Evolutionary conservation across 768 basidiomycete genomes (phyloP).

Genomic region (Artomyces pyxidatus): DNA sequence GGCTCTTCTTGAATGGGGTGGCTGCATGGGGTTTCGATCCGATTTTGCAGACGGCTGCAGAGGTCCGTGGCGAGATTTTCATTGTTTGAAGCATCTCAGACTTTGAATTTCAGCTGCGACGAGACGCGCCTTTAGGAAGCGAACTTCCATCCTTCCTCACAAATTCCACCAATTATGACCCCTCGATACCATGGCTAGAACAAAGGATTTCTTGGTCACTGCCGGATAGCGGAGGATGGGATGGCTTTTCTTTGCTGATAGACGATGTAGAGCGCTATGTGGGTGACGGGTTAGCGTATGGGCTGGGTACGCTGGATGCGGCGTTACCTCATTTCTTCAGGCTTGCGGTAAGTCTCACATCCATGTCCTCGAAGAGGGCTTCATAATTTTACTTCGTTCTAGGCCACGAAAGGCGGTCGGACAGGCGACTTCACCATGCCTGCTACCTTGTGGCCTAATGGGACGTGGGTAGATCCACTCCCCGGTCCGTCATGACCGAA

Average conservation of each 20-base stretch:
- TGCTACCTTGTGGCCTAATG: conserved; percentile 69
- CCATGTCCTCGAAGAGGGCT: background rate
- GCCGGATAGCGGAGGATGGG: conserved; percentile 40
- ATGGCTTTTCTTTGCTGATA: conserved; percentile 71
- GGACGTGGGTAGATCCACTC: conserved; percentile 73
- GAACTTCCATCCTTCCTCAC: conserved; percentile 66
- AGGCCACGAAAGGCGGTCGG: conserved; percentile 42
- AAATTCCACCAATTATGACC: conserved; percentile 60
- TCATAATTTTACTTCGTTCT: background rate
- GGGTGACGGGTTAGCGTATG: conserved; percentile 62
- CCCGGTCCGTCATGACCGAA: conserved; percentile 61
- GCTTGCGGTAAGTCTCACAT: conserved; percentile 46
- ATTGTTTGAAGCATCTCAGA: background rate
- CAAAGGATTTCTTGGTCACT: conserved; percentile 29
- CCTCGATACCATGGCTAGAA: conserved; percentile 38
- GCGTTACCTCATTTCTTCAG: conserved; percentile 71
- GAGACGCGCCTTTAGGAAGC: conserved; percentile 65
- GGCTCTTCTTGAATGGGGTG: conserved; percentile 73
- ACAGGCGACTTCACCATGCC: conserved; percentile 77
- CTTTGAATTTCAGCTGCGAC: conserved; percentile 43
- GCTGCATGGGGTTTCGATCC: conserved; percentile 77
- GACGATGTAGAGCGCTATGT: conserved; percentile 79
- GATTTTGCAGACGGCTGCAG: conserved; percentile 66
- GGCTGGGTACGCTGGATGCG: conserved; percentile 49
- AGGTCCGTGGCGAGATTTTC: conserved; percentile 35